phyloP scores from a whole-genome alignment of 371 early-diverging fungal species.

The Lichtheimia ornata region DNA sequence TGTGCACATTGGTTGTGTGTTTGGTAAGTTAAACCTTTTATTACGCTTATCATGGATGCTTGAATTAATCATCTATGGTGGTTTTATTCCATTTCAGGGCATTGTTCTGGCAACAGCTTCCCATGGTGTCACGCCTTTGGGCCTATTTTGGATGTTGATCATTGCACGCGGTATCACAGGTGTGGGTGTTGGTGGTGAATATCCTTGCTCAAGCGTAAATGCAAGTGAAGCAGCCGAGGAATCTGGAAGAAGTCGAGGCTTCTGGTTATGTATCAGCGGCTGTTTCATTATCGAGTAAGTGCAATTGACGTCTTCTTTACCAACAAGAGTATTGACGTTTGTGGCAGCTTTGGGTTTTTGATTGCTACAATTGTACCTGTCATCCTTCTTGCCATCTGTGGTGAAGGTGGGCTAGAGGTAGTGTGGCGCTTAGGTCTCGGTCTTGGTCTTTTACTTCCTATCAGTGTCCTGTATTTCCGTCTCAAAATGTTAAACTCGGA shows the following conservation, averaged over 20 bases:
- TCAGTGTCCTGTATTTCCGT: slow-evolving; percentile 57
- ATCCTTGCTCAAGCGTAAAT: slow-evolving; percentile 48
- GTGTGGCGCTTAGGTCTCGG: slow-evolving; percentile 56
- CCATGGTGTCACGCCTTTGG: neutral
- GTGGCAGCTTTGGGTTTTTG: slow-evolving; percentile 39
- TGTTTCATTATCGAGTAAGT: slow-evolving; percentile 31
- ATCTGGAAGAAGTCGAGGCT: slow-evolving; percentile 43
- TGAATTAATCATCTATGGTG: too few species aligned
- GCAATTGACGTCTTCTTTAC: too few species aligned
- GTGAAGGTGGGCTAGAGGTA: slow-evolving; percentile 33
- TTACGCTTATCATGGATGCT: slow-evolving; percentile 6
- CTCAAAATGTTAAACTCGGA: slow-evolving; percentile 57
- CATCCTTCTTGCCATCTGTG: slow-evolving; percentile 45
- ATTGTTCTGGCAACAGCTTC: slow-evolving; percentile 4
- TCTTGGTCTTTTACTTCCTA: slow-evolving; percentile 50
- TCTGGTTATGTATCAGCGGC: slow-evolving; percentile 42
- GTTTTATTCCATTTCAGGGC: neutral
- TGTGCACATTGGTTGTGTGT: slow-evolving; percentile 9
- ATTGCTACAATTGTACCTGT: slow-evolving; percentile 50
- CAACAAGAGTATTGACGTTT: slow-evolving; percentile 13
- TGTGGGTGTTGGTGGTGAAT: slow-evolving; percentile 53
- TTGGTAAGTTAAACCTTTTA: slow-evolving; percentile 23
- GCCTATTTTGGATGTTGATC: slow-evolving; percentile 7
- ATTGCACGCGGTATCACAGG: slow-evolving; percentile 38
- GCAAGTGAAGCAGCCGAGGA: slow-evolving; percentile 51